Percentiles rank a stretch among this genome's conserved stretches.
These are phyloP conservation scores for Triticum timopheevii DNA, from an alignment of 176 grass and related monocot genomes.

Conservation along the genomic window DNA sequence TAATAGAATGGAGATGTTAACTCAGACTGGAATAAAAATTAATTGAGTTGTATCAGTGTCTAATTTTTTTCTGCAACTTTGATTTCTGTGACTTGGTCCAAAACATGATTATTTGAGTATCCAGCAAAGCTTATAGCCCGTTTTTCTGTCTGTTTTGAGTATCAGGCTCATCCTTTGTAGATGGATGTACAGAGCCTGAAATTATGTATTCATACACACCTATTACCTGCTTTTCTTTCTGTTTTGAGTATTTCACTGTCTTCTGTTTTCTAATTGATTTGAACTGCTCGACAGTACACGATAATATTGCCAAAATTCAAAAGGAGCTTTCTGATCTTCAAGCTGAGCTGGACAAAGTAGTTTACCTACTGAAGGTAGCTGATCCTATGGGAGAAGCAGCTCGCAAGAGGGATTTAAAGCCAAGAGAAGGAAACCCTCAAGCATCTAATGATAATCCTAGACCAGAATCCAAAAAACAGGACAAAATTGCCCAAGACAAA, in stretches of 20 bases:
- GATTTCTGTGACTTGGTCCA: not conserved
- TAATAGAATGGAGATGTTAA: not conserved
- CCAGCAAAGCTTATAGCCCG: not conserved
- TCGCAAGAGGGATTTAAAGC: conserved; percentile 65
- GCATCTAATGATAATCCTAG: conserved; percentile 27
- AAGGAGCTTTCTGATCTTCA: conserved; percentile 80
- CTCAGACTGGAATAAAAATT: not conserved
- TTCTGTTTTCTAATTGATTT: conserved; percentile 25
- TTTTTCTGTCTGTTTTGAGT: not conserved
- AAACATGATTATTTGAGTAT: not conserved
- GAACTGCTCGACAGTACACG: conserved; percentile 57
- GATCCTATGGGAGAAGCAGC: conserved; percentile 91
- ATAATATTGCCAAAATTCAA: conserved; percentile 62
- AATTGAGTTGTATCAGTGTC: not conserved
- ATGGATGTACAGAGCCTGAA: not conserved
- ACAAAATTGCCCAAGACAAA: conserved; percentile 26
- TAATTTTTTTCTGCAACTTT: not conserved
- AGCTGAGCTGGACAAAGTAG: conserved; percentile 70
- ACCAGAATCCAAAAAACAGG: conserved; percentile 39
- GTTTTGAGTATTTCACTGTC: conserved; percentile 8
- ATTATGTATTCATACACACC: conserved; percentile 5
- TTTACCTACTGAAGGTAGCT: conserved; percentile 90
- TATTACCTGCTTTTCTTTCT: conserved; percentile 1
- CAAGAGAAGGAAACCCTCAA: conserved; percentile 31
- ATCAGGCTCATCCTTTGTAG: not conserved